Evolutionary conservation across 306 rosid species (phyloP).

Genomic region (Quercus aquifolioides): DNA sequence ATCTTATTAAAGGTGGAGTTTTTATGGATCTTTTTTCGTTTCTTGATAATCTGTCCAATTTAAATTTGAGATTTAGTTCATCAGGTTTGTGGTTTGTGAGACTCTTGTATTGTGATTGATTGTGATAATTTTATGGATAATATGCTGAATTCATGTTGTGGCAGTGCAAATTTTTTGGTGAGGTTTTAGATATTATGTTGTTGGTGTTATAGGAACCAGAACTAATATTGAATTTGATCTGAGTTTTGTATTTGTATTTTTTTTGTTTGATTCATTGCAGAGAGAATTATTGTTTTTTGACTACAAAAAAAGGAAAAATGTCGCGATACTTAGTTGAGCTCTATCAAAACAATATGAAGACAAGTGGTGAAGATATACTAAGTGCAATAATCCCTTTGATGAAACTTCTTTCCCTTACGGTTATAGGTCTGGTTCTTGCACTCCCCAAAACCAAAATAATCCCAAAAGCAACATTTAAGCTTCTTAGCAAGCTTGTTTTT

Average conservation of each 20-base stretch:
- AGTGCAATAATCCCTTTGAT: slow-evolving; percentile 67
- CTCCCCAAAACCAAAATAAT: slow-evolving; percentile 59
- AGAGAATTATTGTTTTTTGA: slow-evolving; percentile 10
- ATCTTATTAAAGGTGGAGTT: not conserved
- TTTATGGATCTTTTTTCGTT: not conserved
- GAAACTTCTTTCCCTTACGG: slow-evolving; percentile 67
- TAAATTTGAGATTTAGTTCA: not conserved
- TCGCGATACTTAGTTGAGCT: slow-evolving; percentile 28
- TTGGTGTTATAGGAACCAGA: not conserved
- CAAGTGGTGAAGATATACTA: slow-evolving; percentile 44
- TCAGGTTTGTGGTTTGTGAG: not conserved
- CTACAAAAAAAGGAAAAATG: slow-evolving; percentile 31
- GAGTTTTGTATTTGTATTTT: not conserved
- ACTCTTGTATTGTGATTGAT: not conserved
- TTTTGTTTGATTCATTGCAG: slow-evolving; percentile 33
- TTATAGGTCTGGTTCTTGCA: slow-evolving; percentile 65
- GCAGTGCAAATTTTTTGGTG: not conserved
- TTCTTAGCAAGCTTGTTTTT: slow-evolving; percentile 83
- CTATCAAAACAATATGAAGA: slow-evolving; percentile 15
- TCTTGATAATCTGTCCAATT: not conserved
- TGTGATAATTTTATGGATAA: not conserved
- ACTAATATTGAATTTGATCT: not conserved
- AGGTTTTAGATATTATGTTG: not conserved
- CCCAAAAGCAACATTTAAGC: slow-evolving; percentile 69
- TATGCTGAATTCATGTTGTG: not conserved